These are phyloP conservation scores for Solanum virginianum DNA, from an alignment of 257 asterid species.

Conservation along the genomic window DNA sequence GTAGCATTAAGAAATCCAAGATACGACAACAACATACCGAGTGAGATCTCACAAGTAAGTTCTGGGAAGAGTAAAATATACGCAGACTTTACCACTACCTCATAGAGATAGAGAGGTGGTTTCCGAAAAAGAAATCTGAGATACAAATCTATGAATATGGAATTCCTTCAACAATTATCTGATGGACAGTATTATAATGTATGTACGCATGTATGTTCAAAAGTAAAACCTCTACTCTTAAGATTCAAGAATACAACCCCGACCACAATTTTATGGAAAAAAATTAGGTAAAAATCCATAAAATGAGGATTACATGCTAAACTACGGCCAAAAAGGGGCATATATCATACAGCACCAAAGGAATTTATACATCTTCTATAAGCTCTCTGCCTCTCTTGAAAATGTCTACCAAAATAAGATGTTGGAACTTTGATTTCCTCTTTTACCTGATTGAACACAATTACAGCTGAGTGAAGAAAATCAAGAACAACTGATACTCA, in stretches of 20 bases:
- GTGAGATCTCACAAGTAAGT: too few species aligned
- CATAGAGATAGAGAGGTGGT: too few species aligned
- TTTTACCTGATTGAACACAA: neutral
- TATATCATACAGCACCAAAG: conserved; percentile 25
- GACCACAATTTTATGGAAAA: conserved; percentile 33
- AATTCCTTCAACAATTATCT: neutral
- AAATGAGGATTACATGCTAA: conserved; percentile 42
- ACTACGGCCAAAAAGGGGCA: conserved; percentile 20
- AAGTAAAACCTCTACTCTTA: conserved; percentile 18
- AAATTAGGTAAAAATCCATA: conserved; percentile 36
- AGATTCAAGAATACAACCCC: conserved; percentile 15
- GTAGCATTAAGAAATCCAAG: neutral
- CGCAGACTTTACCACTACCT: too few species aligned
- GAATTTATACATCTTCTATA: neutral
- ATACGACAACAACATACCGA: too few species aligned
- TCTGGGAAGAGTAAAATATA: too few species aligned
- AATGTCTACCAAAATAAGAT: neutral
- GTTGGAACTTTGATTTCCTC: neutral
- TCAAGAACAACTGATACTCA: neutral
- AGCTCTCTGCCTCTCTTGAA: neutral
- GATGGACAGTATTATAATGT: neutral
- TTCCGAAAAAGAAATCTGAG: too few species aligned
- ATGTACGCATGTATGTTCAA: neutral
- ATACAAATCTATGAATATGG: neutral
- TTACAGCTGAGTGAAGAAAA: neutral